A percentile compares a stretch with the other conserved stretches of the same genome.
phyloP scores from a whole-genome alignment of 352 stramenopile genomes.

The Globisporangium perplexum region DNA sequence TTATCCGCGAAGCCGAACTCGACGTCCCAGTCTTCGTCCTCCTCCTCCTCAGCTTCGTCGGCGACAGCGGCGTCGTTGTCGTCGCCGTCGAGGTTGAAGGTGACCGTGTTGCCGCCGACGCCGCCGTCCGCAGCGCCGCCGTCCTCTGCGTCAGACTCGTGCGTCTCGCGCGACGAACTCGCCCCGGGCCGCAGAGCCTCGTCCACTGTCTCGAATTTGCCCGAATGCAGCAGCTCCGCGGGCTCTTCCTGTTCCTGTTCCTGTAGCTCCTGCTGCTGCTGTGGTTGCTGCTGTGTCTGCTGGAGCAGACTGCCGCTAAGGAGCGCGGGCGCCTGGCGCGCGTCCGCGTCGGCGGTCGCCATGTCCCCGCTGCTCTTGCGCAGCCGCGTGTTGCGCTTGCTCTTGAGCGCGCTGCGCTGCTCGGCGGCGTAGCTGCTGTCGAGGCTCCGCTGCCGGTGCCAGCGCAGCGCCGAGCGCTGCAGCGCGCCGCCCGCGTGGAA shows the following conservation, averaged over 20 bases:
- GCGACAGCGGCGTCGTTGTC: background rate
- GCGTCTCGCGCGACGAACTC: background rate
- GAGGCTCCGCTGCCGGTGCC: slow-evolving; percentile 24
- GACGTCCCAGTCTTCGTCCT: slow-evolving; percentile 71
- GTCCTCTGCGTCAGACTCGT: background rate
- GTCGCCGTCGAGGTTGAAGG: background rate
- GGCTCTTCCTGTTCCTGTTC: background rate
- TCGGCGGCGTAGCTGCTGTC: slow-evolving; percentile 23
- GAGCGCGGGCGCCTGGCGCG: background rate
- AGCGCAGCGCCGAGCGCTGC: slow-evolving; percentile 18
- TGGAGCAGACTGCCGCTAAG: background rate
- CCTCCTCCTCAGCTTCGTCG: slow-evolving; percentile 22
- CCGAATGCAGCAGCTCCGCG: too few species aligned
- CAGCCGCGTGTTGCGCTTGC: slow-evolving; percentile 14
- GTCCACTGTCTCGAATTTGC: background rate
- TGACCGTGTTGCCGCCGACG: background rate
- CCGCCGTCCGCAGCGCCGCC: background rate
- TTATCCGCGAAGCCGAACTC: slow-evolving; percentile 65
- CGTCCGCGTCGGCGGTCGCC: slow-evolving; percentile 8
- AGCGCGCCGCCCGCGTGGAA: slow-evolving; percentile 20
- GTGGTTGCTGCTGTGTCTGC: slow-evolving; percentile 1
- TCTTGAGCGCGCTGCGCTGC: slow-evolving; percentile 15
- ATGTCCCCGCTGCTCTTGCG: slow-evolving; percentile 29
- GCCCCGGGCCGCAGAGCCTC: too few species aligned
- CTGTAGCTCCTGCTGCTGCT: slow-evolving; percentile 11